A percentile compares a stretch with the other conserved stretches of the same genome.
These are phyloP conservation scores for Lasiodiplodia sp. DNA, from an alignment of 2,329 filamentous ascomycete genomes.

Conservation along the genomic window DNA sequence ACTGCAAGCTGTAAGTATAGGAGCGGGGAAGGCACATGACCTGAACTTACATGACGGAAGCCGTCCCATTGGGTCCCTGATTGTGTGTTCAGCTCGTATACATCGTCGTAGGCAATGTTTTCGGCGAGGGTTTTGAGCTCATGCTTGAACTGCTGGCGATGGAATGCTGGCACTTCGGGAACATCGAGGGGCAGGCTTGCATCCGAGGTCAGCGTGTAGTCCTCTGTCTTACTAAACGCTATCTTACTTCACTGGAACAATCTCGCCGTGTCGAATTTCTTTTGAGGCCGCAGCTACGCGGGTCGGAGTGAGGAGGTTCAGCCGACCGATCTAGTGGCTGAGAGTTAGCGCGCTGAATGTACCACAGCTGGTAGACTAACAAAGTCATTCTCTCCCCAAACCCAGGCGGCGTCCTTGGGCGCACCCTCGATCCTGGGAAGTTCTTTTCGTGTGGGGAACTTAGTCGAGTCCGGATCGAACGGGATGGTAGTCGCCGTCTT, in stretches of 20 bases:
- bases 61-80: conserved; percentile 56
- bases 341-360: neutral
- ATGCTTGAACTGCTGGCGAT: conserved; percentile 61
- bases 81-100: conserved; percentile 54
- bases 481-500: conserved; percentile 58
- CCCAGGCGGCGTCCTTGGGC: conserved; percentile 65
- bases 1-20: conserved; percentile 33
- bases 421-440: conserved; percentile 60
- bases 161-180: conserved; percentile 61
- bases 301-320: conserved; percentile 64
- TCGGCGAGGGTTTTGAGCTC: conserved; percentile 56
- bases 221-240: neutral
- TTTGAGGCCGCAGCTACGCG: conserved; percentile 61
- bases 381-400: conserved; percentile 65
- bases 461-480: conserved; percentile 61
- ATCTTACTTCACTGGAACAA: conserved; percentile 61
- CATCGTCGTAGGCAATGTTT: conserved; percentile 51
- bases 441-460: conserved; percentile 61
- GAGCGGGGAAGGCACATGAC: neutral
- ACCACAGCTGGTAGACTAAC: conserved; percentile 39
- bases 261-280: conserved; percentile 64
- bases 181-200: conserved; percentile 59
- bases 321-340: conserved; percentile 52
- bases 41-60: conserved; percentile 46
- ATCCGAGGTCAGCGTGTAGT: neutral